Base-by-base conservation (phyloP, 2,329 filamentous ascomycete genomes). In the Salinomyces thailandicus region DNA sequence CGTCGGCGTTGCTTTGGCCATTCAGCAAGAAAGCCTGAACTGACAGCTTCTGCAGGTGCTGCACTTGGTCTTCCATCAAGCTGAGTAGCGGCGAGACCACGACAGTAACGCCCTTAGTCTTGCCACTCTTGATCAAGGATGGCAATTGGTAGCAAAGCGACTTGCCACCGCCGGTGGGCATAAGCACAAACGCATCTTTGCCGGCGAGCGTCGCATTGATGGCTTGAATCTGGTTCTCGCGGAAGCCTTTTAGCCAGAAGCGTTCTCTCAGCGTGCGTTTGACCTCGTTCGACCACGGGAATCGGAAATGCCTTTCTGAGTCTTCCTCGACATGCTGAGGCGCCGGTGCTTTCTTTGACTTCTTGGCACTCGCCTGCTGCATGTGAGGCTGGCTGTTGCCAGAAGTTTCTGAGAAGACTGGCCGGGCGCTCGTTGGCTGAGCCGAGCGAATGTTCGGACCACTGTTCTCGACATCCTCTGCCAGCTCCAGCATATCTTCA, bases 141-240 rank as follows among this genome's bases (percentile, higher is more conserved):
- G 91, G 93, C 9, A 98, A 66, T 58, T 98, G 93, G 57, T 98
- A 98, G 59, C 91, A 96, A 2, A 98, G 69, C 1, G 89, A 96
- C 57, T 98, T 98, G 28, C 91, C 91, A 42, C 91, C 91, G 36
- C 91, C 91, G 0, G 91, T 98, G 2, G 93, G 91, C 91, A 98
- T 98, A 26, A 98, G 68, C 12, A 98, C 82, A 57, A 98, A 98
- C 0, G 83, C 81, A 60, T 98, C 89, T 45, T 89, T 79, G 3
- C 89, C 91, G 18, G 67, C 70, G 31, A 98, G 66, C 0, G 91
- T 96, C 1, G 87, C 81, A 59, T 98, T 96, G 59, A 98, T 95
- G 11, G 91, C 87, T 60, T 96, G 85, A 2, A 96, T 70, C 55
- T 98, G 91, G 54, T 95, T 91, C 36, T 80, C 77, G 18, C 93